phyloP scores from a whole-genome alignment of 148 eudicot species.

The Chenopodium album region DNA sequence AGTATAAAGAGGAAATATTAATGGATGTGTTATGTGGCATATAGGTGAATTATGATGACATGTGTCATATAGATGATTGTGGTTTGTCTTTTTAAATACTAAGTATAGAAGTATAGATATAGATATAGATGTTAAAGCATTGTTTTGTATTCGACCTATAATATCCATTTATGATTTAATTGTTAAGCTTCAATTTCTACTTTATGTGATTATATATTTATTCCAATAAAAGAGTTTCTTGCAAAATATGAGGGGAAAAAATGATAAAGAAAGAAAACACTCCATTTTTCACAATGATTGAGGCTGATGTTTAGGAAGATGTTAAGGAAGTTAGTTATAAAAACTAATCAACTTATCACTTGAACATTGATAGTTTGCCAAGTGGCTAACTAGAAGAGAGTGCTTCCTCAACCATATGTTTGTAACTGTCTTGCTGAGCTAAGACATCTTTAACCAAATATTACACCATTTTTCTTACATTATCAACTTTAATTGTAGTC shows the following conservation, averaged over 20 bases:
- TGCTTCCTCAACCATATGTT: conserved; percentile 33
- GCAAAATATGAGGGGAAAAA: background rate
- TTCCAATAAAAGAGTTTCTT: too few species aligned
- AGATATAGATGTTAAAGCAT: too few species aligned
- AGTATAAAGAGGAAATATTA: too few species aligned
- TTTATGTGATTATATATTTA: too few species aligned
- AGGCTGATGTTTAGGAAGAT: conserved; percentile 32
- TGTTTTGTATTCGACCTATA: too few species aligned
- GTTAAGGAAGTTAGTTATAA: conserved; percentile 35
- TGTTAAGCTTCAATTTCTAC: too few species aligned
- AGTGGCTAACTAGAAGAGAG: conserved; percentile 23
- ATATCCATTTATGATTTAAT: too few species aligned
- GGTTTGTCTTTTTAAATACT: too few species aligned
- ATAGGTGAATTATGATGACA: too few species aligned
- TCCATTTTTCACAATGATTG: background rate
- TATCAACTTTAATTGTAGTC: background rate
- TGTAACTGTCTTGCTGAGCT: conserved; percentile 11
- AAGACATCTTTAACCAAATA: conserved; percentile 28
- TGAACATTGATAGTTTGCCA: conserved; percentile 22
- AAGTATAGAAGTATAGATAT: too few species aligned
- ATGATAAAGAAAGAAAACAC: background rate
- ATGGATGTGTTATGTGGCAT: too few species aligned
- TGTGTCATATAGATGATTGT: too few species aligned
- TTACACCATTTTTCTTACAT: conserved; percentile 6
- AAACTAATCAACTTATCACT: conserved; percentile 24